Evolutionary conservation across 1,139 yeast genomes (phyloP).

Genomic region (Suhomyces yuchorum): DNA sequence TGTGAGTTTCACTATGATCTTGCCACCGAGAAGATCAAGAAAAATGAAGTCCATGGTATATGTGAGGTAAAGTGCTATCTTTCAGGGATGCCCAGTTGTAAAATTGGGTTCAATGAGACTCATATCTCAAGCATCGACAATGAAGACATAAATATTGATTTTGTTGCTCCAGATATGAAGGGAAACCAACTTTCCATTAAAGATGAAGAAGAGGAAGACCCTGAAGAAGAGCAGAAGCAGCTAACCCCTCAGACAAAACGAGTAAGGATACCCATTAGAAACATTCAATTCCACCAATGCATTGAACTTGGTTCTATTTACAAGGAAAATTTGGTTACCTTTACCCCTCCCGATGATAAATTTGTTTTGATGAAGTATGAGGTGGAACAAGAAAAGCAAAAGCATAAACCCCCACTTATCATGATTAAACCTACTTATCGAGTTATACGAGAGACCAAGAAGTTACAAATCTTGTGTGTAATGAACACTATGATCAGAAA

Average conservation of each 20-base stretch:
- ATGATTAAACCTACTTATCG: conserved; percentile 41
- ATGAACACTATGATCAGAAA: conserved; percentile 39
- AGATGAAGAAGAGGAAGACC: conserved; percentile 22
- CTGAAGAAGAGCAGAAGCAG: conserved; percentile 13
- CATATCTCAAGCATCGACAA: conserved; percentile 18
- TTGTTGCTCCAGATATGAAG: conserved; percentile 6
- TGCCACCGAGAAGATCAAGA: conserved; percentile 28
- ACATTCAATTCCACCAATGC: conserved; percentile 51
- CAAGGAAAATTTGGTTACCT: conserved; percentile 40
- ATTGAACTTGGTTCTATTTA: conserved; percentile 43
- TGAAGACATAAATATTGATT: conserved; percentile 14
- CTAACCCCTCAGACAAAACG: conserved; percentile 11
- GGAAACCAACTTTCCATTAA: conserved; percentile 23
- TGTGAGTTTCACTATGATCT: conserved; percentile 45
- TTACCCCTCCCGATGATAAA: conserved; percentile 51
- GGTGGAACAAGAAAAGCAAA: conserved; percentile 43
- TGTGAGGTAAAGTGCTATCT: conserved; percentile 45
- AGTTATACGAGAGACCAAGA: conserved; percentile 23
- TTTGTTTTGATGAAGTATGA: conserved; percentile 44
- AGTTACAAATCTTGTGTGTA: conserved; percentile 41
- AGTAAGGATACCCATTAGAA: conserved; percentile 37
- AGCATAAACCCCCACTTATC: conserved; percentile 38
- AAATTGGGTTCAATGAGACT: conserved; percentile 45
- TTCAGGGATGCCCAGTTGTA: conserved; percentile 51
- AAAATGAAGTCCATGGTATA: conserved; percentile 41